Evolutionary conservation across 257 asterid genomes (phyloP), one percentile per base, ranked within the genome.

Genomic region (Fraxinus excelsior): DNA sequence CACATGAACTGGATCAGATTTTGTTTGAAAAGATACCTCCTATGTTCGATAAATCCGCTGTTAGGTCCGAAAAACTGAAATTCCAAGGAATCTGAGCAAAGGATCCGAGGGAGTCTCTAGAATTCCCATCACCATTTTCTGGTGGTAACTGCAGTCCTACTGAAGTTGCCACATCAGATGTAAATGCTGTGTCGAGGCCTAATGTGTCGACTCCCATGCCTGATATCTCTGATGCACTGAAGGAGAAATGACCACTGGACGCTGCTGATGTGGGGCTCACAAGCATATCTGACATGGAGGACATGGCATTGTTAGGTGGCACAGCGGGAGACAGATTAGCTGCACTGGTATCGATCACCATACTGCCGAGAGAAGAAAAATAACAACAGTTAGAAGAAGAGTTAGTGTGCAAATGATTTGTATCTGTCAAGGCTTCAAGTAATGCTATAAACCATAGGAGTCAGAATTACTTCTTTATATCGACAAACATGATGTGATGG

Each of bases 231-330:
- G 99, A 90, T 49, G 98, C 82, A 64, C 90, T 86, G 74, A 95
- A 95, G 16, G 96, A 96, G 42, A 94, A 94, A 85, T 91, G 99
- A 40, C 97, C 97, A 72, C 96, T 91, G 16, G 99, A 94, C 21
- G 96, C 96, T 58, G 87, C 97, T 71, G 97, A 91, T 51, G 97
- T 85, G 37, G 97, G 97, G 92, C 97, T 95, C 49, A 93, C 87
- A 4, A 97, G 93, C 87, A 92, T 87, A 78, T 92, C 96, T 2
- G 96, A 89, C 90, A 91, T 85, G 56, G 96, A 84, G 69, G 97
- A 85, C 88, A 88, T 86, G 3, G 83, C 92, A 83, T 90, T 87
- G 84, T 84, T 88, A 16, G 88, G 97, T 60, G 94, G 93, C 85
- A 89, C 76, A 38, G 85, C 80, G 12, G 92, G 89, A 28, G 94